phyloP scores from a whole-genome alignment of 2,329 filamentous ascomycete species.

The Venturia nashicola region DNA sequence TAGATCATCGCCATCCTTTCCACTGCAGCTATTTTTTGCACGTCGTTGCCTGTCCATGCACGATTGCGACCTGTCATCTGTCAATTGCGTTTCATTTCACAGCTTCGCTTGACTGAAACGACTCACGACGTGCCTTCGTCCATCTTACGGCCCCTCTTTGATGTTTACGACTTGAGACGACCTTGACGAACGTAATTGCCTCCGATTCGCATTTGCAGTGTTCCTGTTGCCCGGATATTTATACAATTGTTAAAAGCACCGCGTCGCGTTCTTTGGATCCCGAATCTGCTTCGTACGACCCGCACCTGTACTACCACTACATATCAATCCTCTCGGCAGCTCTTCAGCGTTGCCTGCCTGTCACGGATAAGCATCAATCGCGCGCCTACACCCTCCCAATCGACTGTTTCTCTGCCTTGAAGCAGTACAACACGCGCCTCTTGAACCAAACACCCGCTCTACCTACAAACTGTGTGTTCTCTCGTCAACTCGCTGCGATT shows the following conservation, averaged over 20 bases:
- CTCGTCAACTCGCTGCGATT: not conserved
- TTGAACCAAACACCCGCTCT: constrained; percentile 1
- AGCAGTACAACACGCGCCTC: not conserved
- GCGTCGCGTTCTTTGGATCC: constrained; percentile 2
- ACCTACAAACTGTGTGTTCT: not conserved
- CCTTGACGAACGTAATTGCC: constrained; percentile 5
- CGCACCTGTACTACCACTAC: not conserved
- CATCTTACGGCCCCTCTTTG: not conserved
- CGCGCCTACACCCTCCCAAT: constrained; percentile 1
- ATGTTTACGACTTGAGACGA: constrained; percentile 8
- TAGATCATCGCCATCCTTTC: constrained; percentile 1
- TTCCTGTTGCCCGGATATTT: constrained; percentile 5
- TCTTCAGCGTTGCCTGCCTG: not conserved
- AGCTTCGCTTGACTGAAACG: not conserved
- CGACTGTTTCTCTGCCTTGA: not conserved
- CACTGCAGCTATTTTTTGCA: not conserved
- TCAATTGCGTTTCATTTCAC: not conserved
- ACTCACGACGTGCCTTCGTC: not conserved
- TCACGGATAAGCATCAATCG: not conserved
- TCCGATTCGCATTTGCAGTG: constrained; percentile 6
- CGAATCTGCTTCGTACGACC: not conserved
- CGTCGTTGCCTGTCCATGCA: not conserved
- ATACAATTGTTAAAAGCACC: not conserved
- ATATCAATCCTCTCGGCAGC: not conserved
- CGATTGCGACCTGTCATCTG: not conserved